Conservation (phyloP, 2,329 filamentous ascomycete species). For the Geosmithia putterillii region DNA sequence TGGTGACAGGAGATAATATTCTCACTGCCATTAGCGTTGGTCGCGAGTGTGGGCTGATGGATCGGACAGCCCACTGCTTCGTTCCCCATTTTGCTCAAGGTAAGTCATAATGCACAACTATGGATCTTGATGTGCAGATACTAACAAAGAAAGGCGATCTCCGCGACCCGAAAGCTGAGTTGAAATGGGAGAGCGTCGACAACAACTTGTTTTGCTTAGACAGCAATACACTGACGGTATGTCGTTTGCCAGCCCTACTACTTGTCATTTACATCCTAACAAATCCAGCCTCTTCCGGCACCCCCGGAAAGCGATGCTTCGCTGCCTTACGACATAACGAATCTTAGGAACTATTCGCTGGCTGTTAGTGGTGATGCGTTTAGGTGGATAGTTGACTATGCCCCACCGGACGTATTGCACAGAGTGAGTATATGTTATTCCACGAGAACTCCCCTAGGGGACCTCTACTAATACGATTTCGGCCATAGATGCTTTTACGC, state of each 20-base stretch:
- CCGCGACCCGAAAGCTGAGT: constrained; percentile 57
- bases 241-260: constrained; percentile 8
- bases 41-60: constrained; percentile 74
- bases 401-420: constrained; percentile 64
- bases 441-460: not conserved
- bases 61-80: constrained; percentile 77
- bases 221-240: constrained; percentile 60
- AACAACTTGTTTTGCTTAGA: constrained; percentile 69
- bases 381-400: constrained; percentile 91
- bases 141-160: constrained; percentile 56
- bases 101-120: constrained; percentile 17
- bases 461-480: not conserved
- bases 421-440: constrained; percentile 38
- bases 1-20: constrained; percentile 98
- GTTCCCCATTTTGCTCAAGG: constrained; percentile 78
- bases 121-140: not conserved
- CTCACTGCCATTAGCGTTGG: constrained; percentile 93
- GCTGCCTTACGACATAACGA: constrained; percentile 72
- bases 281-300: constrained; percentile 51
- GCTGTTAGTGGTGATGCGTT: constrained; percentile 91
- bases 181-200: constrained; percentile 94
- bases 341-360: constrained; percentile 73
- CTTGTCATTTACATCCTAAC: constrained; percentile 1
- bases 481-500: constrained; percentile 69
- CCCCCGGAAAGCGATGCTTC: constrained; percentile 67